Percentiles rank a stretch among this genome's conserved stretches.
Conservation (phyloP, 768 basidiomycete genomes). For the Kwoniella pini region DNA sequence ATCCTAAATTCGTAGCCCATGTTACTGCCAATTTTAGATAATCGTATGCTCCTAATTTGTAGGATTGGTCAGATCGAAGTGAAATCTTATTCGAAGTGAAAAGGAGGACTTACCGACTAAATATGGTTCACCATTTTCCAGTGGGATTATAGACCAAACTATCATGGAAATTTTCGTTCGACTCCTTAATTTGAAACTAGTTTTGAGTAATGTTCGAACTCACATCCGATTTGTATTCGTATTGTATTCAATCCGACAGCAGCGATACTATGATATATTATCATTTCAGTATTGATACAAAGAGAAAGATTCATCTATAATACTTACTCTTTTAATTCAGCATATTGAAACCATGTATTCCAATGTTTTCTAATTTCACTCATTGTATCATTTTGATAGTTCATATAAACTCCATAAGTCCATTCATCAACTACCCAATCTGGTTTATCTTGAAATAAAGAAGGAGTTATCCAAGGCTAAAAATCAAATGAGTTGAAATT, state of each 20-base stretch:
- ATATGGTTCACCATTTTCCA: constrained; percentile 44
- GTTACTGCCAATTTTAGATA: constrained; percentile 47
- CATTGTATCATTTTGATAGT: constrained; percentile 34
- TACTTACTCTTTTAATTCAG: constrained; percentile 40
- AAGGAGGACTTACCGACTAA: constrained; percentile 25
- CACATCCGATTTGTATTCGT: constrained; percentile 52
- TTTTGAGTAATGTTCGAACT: constrained; percentile 9
- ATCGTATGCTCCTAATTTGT: constrained; percentile 37
- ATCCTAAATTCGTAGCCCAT: constrained; percentile 43
- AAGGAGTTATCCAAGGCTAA: constrained; percentile 55
- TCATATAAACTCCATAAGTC: constrained; percentile 48
- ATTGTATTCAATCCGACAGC: constrained; percentile 49
- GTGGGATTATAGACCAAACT: constrained; percentile 52
- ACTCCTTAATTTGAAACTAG: no score
- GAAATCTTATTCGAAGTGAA: background rate
- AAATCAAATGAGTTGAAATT: no score
- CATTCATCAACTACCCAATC: constrained; percentile 53
- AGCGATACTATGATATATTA: constrained; percentile 36
- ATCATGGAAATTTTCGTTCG: no score
- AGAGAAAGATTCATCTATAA: no score
- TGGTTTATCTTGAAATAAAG: constrained; percentile 46
- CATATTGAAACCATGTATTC: constrained; percentile 44
- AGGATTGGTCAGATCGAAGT: background rate
- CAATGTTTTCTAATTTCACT: constrained; percentile 39
- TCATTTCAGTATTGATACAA: no score